phyloP scores from a whole-genome alignment of 2,329 filamentous ascomycete genomes.

The Venturia carpophila region DNA sequence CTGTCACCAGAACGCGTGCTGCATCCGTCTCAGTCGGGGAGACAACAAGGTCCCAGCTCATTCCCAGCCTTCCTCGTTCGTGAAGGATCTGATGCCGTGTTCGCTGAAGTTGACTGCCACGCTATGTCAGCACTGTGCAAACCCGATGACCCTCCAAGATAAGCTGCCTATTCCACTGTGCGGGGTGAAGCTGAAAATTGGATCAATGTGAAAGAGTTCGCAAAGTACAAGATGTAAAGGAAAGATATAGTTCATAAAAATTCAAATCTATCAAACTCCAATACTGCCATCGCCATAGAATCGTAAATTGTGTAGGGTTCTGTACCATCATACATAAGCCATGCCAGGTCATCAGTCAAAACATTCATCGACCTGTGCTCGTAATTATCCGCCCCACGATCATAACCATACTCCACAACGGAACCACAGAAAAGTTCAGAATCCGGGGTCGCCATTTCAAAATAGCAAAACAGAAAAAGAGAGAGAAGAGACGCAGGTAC shows the following conservation, averaged over 20 bases:
- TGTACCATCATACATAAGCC: conserved; percentile 6
- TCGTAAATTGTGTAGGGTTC: not conserved
- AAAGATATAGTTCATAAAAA: conserved; percentile 3
- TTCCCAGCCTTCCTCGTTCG: too few relatives aligned
- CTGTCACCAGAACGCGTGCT: too few relatives aligned
- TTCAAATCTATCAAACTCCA: conserved; percentile 3
- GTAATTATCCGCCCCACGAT: conserved; percentile 1
- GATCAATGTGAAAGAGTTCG: too few relatives aligned
- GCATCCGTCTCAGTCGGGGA: too few relatives aligned
- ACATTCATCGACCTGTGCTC: not conserved
- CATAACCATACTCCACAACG: not conserved
- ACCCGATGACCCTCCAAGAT: too few relatives aligned
- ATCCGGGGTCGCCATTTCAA: not conserved
- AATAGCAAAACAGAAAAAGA: not conserved
- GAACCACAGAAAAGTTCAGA: not conserved
- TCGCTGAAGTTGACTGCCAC: too few relatives aligned
- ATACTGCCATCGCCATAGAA: conserved; percentile 5
- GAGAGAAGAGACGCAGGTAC: not conserved
- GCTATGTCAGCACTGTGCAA: too few relatives aligned
- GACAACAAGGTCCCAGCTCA: too few relatives aligned
- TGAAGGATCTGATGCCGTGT: too few relatives aligned
- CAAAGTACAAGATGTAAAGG: not conserved
- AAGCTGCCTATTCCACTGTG: too few relatives aligned
- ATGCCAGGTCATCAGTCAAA: not conserved
- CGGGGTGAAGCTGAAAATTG: too few relatives aligned